Percentiles rank a stretch among this genome's conserved stretches.
Evolutionary conservation across 805 yeast genomes (phyloP).

Genomic region (Ogataea ganodermae): DNA sequence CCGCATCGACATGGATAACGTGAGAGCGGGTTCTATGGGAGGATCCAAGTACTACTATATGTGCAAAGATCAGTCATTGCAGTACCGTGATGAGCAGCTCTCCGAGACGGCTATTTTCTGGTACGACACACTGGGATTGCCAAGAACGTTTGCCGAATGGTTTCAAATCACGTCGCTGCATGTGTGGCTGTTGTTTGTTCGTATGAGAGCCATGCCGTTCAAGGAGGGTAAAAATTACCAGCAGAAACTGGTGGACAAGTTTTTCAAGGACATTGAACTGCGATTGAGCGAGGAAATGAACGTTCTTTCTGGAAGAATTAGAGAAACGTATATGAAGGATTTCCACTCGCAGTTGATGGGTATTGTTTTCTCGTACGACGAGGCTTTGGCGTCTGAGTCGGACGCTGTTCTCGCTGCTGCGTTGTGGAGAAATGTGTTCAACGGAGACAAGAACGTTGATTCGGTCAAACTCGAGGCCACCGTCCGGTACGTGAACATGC

Average conservation of each 20-base stretch:
- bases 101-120: slow-evolving; percentile 78
- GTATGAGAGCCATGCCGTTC: slow-evolving; percentile 96
- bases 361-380: slow-evolving; percentile 86
- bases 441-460: slow-evolving; percentile 80
- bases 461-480: slow-evolving; percentile 82
- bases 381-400: slow-evolving; percentile 72
- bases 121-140: slow-evolving; percentile 80
- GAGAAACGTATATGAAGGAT: slow-evolving; percentile 85
- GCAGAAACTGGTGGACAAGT: slow-evolving; percentile 85
- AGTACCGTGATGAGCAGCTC: slow-evolving; percentile 70
- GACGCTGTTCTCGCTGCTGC: slow-evolving; percentile 80
- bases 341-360: slow-evolving; percentile 91
- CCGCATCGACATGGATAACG: slow-evolving; percentile 84
- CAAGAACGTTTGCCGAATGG: slow-evolving; percentile 93
- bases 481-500: slow-evolving; percentile 88
- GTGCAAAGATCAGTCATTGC: slow-evolving; percentile 83
- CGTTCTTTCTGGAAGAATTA: slow-evolving; percentile 75
- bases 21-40: slow-evolving; percentile 92
- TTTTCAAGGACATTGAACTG: slow-evolving; percentile 86
- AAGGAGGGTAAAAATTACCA: slow-evolving; percentile 87
- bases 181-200: slow-evolving; percentile 88
- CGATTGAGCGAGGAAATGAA: slow-evolving; percentile 85
- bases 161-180: slow-evolving; percentile 89
- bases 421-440: slow-evolving; percentile 87
- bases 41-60: slow-evolving; percentile 85